Evolutionary conservation across 179 eudicot species (phyloP), one percentile per base, ranked within the genome.

Genomic region (Spinacia oleracea): DNA sequence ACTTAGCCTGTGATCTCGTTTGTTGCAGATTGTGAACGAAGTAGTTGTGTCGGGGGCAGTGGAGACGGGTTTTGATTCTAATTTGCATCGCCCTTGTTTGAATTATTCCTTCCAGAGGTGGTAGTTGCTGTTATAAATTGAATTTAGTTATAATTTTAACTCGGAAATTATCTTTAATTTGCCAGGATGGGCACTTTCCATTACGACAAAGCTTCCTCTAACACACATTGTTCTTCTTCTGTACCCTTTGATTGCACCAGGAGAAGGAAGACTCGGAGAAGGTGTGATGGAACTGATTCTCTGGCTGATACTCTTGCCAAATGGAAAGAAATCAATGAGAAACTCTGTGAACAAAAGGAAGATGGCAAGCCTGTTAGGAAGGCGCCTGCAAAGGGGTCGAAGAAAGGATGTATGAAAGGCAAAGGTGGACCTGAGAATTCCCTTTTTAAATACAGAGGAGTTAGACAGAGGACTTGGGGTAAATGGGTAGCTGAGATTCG

Each of bases 401-500:
- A 88, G 69, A 92, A 91, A 59, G 97, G 97, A 18, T 91, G 97
- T 80, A 92, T 92, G 97, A 91, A 86, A 72, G 97, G 97, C 0
- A 92, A 91, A 88, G 97, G 97, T 5, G 93, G 97, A 0, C 97
- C 97, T 0, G 93, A 92, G 0, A 92, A 92, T 70, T 64, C 90
- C 4, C 75, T 70, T 0, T 85, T 87, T 77, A 85, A 80, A 7
- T 92, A 80, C 72, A 83, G 97, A 50, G 97, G 97, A 27, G 97
- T 92, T 56, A 86, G 97, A 71, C 97, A 92, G 76, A 86, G 97
- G 81, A 90, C 87, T 5, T 92, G 96, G 97, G 97, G 97, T 3
- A 92, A 88, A 87, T 92, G 97, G 97, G 97, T 91, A 31, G 93
- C 97, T 23, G 97, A 92, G 78, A 91, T 92, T 75, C 73, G 93